Evolutionary conservation across 2,329 filamentous ascomycete species (phyloP).

Genomic region (Stagonosporopsis rhizophila): DNA sequence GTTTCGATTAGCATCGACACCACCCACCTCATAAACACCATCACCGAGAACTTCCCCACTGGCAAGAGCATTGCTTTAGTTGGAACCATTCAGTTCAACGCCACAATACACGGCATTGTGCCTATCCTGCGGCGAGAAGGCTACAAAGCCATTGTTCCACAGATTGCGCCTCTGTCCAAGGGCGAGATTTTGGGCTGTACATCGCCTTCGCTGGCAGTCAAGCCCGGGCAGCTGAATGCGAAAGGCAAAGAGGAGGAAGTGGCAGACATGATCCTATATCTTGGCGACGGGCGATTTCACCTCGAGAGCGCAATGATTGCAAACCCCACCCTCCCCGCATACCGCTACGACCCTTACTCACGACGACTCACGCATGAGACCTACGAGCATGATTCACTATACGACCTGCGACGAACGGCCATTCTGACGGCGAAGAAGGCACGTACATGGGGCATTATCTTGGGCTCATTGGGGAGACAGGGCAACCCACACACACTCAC

Average conservation of each 20-base stretch:
- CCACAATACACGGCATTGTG: slow-evolving; percentile 87
- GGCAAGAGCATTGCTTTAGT: slow-evolving; percentile 92
- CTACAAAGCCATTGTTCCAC: slow-evolving; percentile 84
- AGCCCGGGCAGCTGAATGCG: slow-evolving; percentile 47
- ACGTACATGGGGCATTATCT: slow-evolving; percentile 91
- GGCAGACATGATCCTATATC: slow-evolving; percentile 80
- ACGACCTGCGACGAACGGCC: slow-evolving; percentile 77
- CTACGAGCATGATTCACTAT: slow-evolving; percentile 92
- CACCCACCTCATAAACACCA: slow-evolving; percentile 80
- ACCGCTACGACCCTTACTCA: slow-evolving; percentile 96
- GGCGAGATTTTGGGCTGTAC: slow-evolving; percentile 98
- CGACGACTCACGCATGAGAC: slow-evolving; percentile 88
- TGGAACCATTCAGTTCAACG: slow-evolving; percentile 98
- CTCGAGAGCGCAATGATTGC: slow-evolving; percentile 99
- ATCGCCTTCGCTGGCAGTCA: slow-evolving; percentile 65
- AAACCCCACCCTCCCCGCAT: slow-evolving; percentile 88
- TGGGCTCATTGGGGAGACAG: slow-evolving; percentile 90
- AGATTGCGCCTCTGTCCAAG: slow-evolving; percentile 90
- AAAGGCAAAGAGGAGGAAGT: slow-evolving; percentile 55
- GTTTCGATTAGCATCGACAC: slow-evolving; percentile 98
- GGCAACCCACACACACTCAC: slow-evolving; percentile 93
- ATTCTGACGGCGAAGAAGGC: slow-evolving; percentile 78
- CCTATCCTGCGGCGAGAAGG: slow-evolving; percentile 81
- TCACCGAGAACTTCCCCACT: slow-evolving; percentile 84
- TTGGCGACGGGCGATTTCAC: slow-evolving; percentile 93